Evolutionary conservation across 2,329 filamentous ascomycete genomes (phyloP).

Genomic region (Fusarium sp.): DNA sequence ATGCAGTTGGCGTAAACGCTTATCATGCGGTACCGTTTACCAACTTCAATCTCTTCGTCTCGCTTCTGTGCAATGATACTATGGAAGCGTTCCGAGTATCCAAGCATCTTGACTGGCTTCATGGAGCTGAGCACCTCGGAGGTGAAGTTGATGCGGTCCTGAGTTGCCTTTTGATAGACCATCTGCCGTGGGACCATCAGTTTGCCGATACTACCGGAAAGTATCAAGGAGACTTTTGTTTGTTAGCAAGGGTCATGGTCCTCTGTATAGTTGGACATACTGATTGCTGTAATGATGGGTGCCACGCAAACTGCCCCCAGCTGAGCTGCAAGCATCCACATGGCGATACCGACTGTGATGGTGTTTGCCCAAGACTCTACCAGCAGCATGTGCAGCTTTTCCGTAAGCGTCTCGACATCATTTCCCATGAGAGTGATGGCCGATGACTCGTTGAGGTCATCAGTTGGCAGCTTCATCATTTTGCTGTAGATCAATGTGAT

Average conservation of each 20-base stretch:
- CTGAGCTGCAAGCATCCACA: conserved; percentile 48
- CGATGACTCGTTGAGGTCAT: conserved; percentile 44
- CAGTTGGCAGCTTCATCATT: conserved; percentile 43
- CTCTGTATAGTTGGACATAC: conserved; percentile 29
- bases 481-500: conserved; percentile 48
- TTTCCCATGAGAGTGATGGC: conserved; percentile 49
- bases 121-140: conserved; percentile 48
- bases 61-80: conserved; percentile 41
- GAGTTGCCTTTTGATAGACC: conserved; percentile 48
- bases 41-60: conserved; percentile 40
- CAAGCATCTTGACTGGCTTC: conserved; percentile 51
- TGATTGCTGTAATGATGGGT: conserved; percentile 47
- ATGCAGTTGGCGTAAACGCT: conserved; percentile 45
- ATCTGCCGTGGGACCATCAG: conserved; percentile 46
- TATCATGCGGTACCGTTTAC: conserved; percentile 42
- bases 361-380: conserved; percentile 49
- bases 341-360: conserved; percentile 46
- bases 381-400: conserved; percentile 43
- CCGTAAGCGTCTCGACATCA: conserved; percentile 47
- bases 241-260: neutral
- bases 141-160: conserved; percentile 50
- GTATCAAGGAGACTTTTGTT: conserved; percentile 39
- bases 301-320: conserved; percentile 49
- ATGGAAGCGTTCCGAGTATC: conserved; percentile 44
- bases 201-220: conserved; percentile 40